Percentiles rank a stretch among this genome's conserved stretches.
Evolutionary conservation across 805 yeast genomes (phyloP).

Genomic region (Teunomyces tritomae): DNA sequence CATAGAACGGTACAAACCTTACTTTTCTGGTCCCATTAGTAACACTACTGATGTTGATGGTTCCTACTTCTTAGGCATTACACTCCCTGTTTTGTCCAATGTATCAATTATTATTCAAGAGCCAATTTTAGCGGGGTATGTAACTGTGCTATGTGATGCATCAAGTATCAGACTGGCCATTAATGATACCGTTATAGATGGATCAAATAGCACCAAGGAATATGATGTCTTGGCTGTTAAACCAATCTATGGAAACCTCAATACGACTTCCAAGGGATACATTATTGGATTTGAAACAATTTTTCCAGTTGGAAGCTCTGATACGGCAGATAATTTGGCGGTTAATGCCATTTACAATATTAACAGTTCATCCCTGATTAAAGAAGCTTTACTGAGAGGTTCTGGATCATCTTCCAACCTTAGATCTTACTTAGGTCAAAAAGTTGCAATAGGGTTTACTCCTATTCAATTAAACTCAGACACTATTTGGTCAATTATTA

Average conservation of each 20-base stretch:
- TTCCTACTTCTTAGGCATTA: slow-evolving; percentile 64
- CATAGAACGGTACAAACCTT: slow-evolving; percentile 13
- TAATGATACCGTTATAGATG: slow-evolving; percentile 15
- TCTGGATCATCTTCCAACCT: slow-evolving; percentile 31
- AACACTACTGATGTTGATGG: slow-evolving; percentile 31
- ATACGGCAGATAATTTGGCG: slow-evolving; percentile 6
- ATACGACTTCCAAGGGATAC: slow-evolving; percentile 24
- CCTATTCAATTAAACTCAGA: slow-evolving; percentile 29
- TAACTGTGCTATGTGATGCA: slow-evolving; percentile 52
- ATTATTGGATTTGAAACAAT: slow-evolving; percentile 48
- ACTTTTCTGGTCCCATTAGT: slow-evolving; percentile 62
- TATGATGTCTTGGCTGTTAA: slow-evolving; percentile 31
- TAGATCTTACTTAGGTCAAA: slow-evolving; percentile 17
- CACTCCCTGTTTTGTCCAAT: slow-evolving; percentile 72
- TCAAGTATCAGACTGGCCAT: slow-evolving; percentile 29
- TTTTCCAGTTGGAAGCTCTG: slow-evolving; percentile 22
- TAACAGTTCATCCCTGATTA: slow-evolving; percentile 24
- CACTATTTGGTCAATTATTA: slow-evolving; percentile 66
- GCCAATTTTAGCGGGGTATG: slow-evolving; percentile 65
- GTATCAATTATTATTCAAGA: slow-evolving; percentile 62
- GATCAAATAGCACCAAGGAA: slow-evolving; percentile 14
- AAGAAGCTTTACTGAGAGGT: slow-evolving; percentile 23
- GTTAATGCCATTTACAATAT: slow-evolving; percentile 26
- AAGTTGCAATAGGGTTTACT: slow-evolving; percentile 36
- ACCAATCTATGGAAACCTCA: slow-evolving; percentile 23